Percentiles rank a stretch among this genome's conserved stretches.
phyloP scores from a whole-genome alignment of 108 stramenopile genomes.

The Nannochloropsis oceanica region DNA sequence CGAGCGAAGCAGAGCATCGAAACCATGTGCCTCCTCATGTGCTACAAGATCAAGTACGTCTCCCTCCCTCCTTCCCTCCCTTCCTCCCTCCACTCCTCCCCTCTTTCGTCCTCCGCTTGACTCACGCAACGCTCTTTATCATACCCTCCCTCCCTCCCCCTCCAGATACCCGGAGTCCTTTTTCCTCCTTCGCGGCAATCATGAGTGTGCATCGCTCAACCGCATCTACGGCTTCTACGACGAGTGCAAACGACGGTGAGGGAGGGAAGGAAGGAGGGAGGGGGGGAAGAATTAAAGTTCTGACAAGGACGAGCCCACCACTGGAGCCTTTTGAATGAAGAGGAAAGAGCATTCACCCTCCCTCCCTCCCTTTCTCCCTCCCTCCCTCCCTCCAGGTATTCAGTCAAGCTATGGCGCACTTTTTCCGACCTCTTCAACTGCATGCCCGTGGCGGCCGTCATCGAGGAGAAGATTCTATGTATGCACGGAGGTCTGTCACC shows the following conservation, averaged over 20 bases:
- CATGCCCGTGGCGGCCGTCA: slow-evolving; percentile 38
- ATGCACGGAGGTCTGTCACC: slow-evolving; percentile 41
- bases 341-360: neutral
- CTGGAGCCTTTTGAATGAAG: too few relatives aligned
- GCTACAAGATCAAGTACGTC: slow-evolving; percentile 30
- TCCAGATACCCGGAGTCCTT: slow-evolving; percentile 33
- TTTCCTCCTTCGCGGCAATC: slow-evolving; percentile 38
- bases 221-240: slow-evolving; percentile 27
- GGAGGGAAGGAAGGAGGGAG: neutral
- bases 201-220: slow-evolving; percentile 39
- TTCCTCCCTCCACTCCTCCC: neutral
- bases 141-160: neutral
- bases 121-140: neutral
- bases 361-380: neutral
- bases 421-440: slow-evolving; percentile 41
- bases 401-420: slow-evolving; percentile 36
- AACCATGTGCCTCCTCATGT: slow-evolving; percentile 28
- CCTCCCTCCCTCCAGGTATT: slow-evolving; percentile 10
- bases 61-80: neutral
- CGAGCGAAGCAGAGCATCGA: slow-evolving; percentile 40
- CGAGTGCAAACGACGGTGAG: neutral
- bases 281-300: neutral
- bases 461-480: slow-evolving; percentile 40
- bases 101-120: neutral
- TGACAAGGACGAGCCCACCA: too few relatives aligned